A percentile compares a stretch with the other conserved stretches of the same genome.
phyloP scores from a whole-genome alignment of 768 basidiomycete species.

The Trametes sanguinea region DNA sequence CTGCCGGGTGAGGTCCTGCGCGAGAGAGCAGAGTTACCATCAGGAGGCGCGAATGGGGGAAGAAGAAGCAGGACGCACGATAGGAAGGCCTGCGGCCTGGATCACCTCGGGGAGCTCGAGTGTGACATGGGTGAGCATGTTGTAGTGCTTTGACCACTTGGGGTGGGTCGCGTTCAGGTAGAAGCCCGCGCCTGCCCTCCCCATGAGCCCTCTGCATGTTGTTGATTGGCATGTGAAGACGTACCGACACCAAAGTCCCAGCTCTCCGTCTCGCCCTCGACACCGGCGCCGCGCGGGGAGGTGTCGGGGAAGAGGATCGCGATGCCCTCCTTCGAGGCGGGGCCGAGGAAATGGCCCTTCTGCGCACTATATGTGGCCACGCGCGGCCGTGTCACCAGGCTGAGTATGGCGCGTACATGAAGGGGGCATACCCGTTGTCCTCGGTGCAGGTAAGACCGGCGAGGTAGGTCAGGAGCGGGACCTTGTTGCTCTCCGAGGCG shows the following conservation, averaged over 20 bases:
- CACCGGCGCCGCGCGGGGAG: slow-evolving; percentile 87
- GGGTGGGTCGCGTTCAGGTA: slow-evolving; percentile 89
- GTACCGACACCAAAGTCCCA: slow-evolving; percentile 91
- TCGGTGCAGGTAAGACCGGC: slow-evolving; percentile 90
- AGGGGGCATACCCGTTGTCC: slow-evolving; percentile 75
- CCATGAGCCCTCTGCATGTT: not conserved
- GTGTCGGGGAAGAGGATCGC: slow-evolving; percentile 96
- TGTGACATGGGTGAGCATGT: slow-evolving; percentile 86
- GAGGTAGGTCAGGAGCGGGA: slow-evolving; percentile 80
- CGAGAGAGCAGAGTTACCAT: not conserved
- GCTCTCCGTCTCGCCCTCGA: slow-evolving; percentile 75
- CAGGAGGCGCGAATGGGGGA: not conserved
- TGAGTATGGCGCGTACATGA: not conserved
- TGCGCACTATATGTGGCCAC: slow-evolving; percentile 58
- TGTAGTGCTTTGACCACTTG: slow-evolving; percentile 74
- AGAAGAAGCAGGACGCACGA: slow-evolving; percentile 51
- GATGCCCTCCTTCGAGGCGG: slow-evolving; percentile 82
- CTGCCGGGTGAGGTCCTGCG: slow-evolving; percentile 76
- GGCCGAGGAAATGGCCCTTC: slow-evolving; percentile 90
- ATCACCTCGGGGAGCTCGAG: slow-evolving; percentile 83
- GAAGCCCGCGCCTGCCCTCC: slow-evolving; percentile 74
- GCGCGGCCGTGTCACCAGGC: too few species aligned
- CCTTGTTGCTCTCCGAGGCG: slow-evolving; percentile 46
- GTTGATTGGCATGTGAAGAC: not conserved
- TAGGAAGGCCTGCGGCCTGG: slow-evolving; percentile 68